Evolutionary conservation across 225 moss, liverwort and hornwort genomes (phyloP).

Genomic region (Antitrichia curtipendula): DNA sequence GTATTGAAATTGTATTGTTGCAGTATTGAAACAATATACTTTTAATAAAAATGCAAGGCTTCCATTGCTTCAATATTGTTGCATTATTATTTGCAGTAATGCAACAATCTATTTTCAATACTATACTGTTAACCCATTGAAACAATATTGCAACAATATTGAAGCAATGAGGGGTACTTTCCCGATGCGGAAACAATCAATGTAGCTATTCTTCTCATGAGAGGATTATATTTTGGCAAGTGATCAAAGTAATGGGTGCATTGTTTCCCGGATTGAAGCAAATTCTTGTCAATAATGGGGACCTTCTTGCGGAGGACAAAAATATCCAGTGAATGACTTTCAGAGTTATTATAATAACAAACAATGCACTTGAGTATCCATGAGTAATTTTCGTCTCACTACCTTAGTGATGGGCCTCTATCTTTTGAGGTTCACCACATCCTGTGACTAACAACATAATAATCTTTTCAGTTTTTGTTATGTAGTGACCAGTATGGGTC

Average conservation of each 20-base stretch:
- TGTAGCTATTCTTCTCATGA: not conserved
- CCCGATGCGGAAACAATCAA: not conserved
- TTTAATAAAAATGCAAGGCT: no score
- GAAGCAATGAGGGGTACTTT: no score
- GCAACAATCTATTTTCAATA: no score
- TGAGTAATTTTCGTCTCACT: not conserved
- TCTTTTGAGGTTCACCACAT: not conserved
- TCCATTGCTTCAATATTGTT: no score
- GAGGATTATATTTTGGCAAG: not conserved
- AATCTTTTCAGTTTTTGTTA: no score
- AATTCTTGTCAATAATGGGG: no score
- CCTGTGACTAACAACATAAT: not conserved
- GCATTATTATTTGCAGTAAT: no score
- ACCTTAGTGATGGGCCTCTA: not conserved
- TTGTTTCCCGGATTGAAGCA: not conserved
- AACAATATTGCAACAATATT: no score
- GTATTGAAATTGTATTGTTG: no score
- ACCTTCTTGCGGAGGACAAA: rapidly evolving
- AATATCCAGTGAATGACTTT: not conserved
- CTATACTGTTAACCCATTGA: no score
- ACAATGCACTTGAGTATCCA: not conserved
- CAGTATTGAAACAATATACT: no score
- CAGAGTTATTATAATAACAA: not conserved
- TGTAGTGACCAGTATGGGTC: not conserved
- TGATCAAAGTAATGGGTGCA: no score